Percentiles rank a stretch among this genome's conserved stretches.
Evolutionary conservation across 2,329 filamentous ascomycete species (phyloP).

Genomic region (Scleromitrula shiraiana): DNA sequence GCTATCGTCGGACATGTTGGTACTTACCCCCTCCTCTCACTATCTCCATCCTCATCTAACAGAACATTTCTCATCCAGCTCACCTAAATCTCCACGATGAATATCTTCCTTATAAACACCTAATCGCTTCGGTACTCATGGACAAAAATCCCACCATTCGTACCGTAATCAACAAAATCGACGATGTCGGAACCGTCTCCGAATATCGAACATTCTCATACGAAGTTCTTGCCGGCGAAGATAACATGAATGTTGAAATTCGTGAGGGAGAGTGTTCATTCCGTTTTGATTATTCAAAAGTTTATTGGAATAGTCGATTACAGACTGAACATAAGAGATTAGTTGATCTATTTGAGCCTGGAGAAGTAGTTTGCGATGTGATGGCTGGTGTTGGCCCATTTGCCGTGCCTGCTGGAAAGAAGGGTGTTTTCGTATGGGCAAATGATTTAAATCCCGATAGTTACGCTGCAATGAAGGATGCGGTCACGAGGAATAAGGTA

Average conservation of each 20-base stretch:
- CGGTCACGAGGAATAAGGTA: slow-evolving; percentile 74
- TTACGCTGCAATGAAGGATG: slow-evolving; percentile 61
- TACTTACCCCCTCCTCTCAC: slow-evolving; percentile 33
- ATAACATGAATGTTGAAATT: slow-evolving; percentile 77
- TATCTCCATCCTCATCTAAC: background rate
- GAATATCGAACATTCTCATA: slow-evolving; percentile 89
- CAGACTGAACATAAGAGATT: slow-evolving; percentile 83
- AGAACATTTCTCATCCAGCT: slow-evolving; percentile 42
- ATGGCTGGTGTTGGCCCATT: slow-evolving; percentile 98
- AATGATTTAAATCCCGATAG: slow-evolving; percentile 96
- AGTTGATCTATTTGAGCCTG: slow-evolving; percentile 65
- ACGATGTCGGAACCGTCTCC: slow-evolving; percentile 77
- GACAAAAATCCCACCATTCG: slow-evolving; percentile 79
- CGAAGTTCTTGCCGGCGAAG: slow-evolving; percentile 75
- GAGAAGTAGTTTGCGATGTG: slow-evolving; percentile 88
- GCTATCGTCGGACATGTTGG: slow-evolving; percentile 82
- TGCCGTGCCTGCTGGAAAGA: slow-evolving; percentile 83
- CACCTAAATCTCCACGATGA: slow-evolving; percentile 83
- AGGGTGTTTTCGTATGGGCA: slow-evolving; percentile 85
- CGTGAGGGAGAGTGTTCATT: slow-evolving; percentile 81
- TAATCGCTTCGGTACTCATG: slow-evolving; percentile 77
- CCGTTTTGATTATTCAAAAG: slow-evolving; percentile 86
- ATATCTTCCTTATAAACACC: slow-evolving; percentile 75
- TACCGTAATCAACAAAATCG: slow-evolving; percentile 94
- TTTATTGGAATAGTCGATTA: slow-evolving; percentile 96